Evolutionary conservation across 768 basidiomycete species (phyloP).

Genomic region (Leccinum truebloodii): DNA sequence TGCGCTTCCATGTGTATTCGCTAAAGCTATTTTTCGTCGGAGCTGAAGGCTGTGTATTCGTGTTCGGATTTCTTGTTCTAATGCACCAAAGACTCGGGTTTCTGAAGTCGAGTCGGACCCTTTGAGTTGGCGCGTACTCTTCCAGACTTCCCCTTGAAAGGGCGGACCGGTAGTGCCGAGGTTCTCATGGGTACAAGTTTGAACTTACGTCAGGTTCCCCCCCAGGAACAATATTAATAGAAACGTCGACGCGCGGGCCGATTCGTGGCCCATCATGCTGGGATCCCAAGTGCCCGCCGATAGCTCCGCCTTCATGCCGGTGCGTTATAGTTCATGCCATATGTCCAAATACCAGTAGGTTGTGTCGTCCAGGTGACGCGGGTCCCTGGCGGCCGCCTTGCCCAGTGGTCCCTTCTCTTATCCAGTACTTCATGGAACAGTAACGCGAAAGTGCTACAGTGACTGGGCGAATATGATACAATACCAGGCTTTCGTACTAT

Average conservation of each 20-base stretch:
- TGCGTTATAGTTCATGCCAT: background rate
- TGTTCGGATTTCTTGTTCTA: background rate
- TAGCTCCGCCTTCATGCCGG: background rate
- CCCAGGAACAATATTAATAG: too few species aligned
- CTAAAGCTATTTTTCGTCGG: background rate
- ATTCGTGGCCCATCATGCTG: too few species aligned
- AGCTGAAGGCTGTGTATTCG: background rate
- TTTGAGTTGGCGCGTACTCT: background rate
- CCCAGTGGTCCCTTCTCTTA: background rate
- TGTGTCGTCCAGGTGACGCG: background rate
- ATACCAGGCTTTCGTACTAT: slow-evolving; percentile 3
- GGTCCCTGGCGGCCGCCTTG: background rate
- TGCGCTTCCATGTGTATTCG: background rate
- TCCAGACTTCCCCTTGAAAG: too few species aligned
- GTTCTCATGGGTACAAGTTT: background rate
- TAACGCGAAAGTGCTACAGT: background rate
- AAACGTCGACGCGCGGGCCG: too few species aligned
- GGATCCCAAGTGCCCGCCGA: background rate
- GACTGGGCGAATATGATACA: slow-evolving; percentile 4
- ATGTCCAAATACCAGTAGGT: background rate
- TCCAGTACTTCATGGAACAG: background rate
- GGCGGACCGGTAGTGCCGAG: background rate
- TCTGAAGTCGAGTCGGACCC: background rate
- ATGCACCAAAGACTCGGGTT: background rate
- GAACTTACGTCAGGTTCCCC: background rate